phyloP scores from a whole-genome alignment of 768 basidiomycete genomes.

The Pisolithus microcarpus region DNA sequence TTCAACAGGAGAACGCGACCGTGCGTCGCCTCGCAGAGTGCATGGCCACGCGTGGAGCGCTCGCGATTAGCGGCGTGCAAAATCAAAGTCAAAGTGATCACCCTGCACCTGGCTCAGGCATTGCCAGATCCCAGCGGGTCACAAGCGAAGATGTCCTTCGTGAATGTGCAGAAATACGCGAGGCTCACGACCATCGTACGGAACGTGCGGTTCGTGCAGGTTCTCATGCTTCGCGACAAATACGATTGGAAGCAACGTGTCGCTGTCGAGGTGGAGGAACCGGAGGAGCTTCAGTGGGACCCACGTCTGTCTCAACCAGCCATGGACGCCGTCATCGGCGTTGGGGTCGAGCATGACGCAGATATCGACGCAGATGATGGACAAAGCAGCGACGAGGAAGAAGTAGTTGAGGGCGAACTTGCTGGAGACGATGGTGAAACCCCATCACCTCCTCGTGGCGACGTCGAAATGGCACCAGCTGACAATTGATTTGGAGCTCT shows the following conservation, averaged over 20 bases:
- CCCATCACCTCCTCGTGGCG: constrained; percentile 18
- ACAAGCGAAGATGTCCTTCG: constrained; percentile 52
- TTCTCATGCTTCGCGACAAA: constrained; percentile 68
- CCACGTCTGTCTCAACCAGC: constrained; percentile 33
- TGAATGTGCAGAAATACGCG: constrained; percentile 60
- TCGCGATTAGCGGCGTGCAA: constrained; percentile 39
- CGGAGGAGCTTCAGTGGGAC: constrained; percentile 71
- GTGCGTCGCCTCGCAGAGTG: constrained; percentile 64
- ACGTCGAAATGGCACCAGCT: constrained; percentile 16
- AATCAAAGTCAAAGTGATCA: constrained; percentile 26
- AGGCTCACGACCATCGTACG: constrained; percentile 67
- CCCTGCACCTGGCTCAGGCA: constrained; percentile 19
- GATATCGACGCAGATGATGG: constrained; percentile 24
- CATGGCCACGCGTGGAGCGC: constrained; percentile 51
- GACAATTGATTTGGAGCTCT: constrained; percentile 1
- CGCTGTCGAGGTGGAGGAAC: constrained; percentile 70
- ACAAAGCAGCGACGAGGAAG: constrained; percentile 34
- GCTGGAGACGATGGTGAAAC: constrained; percentile 24
- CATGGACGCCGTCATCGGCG: constrained; percentile 6
- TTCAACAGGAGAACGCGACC: constrained; percentile 62
- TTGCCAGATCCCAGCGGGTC: constrained; percentile 16
- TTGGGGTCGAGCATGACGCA: constrained; percentile 9
- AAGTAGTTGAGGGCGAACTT: constrained; percentile 30
- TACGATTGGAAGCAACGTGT: constrained; percentile 83
- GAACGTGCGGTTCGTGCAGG: constrained; percentile 76